phyloP scores from a whole-genome alignment of 768 basidiomycete genomes.

The Suillus plorans region DNA sequence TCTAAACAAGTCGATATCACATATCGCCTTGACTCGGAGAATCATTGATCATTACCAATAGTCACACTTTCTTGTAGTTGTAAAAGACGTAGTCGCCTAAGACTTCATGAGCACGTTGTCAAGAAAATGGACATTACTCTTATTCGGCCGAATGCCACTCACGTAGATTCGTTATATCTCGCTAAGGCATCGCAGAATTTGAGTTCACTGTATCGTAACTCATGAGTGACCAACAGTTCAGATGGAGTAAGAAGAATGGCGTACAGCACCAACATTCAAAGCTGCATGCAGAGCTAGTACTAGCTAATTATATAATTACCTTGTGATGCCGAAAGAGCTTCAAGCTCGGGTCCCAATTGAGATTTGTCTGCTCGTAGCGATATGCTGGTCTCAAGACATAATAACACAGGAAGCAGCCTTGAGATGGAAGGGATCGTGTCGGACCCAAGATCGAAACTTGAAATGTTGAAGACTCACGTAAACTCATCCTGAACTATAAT shows the following conservation, averaged over 20 bases:
- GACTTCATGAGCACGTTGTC: background rate
- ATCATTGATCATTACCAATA: no score
- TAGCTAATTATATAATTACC: background rate
- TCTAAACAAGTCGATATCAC: background rate
- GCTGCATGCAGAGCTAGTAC: background rate
- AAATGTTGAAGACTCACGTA: background rate
- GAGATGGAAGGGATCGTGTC: background rate
- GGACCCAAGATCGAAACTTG: background rate
- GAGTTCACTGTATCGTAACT: background rate
- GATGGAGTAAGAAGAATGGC: background rate
- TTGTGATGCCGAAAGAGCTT: background rate
- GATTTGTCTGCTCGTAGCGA: background rate
- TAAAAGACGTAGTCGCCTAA: background rate
- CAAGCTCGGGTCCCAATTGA: background rate
- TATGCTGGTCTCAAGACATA: no score
- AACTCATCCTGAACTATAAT: background rate
- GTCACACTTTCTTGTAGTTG: background rate
- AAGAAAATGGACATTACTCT: background rate
- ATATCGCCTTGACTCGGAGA: background rate
- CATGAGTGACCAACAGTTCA: background rate
- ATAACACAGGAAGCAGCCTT: background rate
- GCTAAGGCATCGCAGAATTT: background rate
- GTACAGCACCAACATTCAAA: background rate
- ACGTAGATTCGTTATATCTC: background rate
- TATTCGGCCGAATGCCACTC: background rate